Conservation (phyloP, 2,329 filamentous ascomycete species). For the Sclerotinia nivalis region DNA sequence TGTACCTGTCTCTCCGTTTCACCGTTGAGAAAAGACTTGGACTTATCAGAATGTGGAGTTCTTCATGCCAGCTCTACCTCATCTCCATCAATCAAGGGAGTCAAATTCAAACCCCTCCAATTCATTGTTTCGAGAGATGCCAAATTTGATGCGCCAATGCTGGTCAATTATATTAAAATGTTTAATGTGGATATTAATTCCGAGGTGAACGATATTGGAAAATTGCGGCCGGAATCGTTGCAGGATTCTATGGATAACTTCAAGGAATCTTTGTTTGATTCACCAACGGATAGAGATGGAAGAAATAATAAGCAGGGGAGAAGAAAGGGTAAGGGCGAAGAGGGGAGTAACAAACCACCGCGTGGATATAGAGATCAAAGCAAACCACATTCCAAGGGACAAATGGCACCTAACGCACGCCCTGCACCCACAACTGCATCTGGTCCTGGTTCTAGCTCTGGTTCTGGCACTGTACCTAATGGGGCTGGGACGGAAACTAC, state of each 20-base stretch:
- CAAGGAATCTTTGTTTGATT: slow-evolving; percentile 1
- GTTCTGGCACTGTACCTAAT: not conserved
- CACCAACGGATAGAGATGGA: not conserved
- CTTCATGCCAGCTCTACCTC: not conserved
- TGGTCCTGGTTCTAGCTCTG: not conserved
- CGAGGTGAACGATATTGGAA: slow-evolving; percentile 5
- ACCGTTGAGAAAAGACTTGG: not conserved
- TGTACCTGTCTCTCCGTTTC: slow-evolving; percentile 9
- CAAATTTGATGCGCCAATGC: not conserved
- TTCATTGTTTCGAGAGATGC: not conserved
- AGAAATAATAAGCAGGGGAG: not conserved
- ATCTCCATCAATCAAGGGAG: not conserved
- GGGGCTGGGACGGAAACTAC: not conserved
- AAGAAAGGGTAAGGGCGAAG: not conserved
- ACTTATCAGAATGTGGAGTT: not conserved
- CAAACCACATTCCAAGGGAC: not conserved
- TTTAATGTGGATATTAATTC: slow-evolving; percentile 10
- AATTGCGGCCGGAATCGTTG: not conserved
- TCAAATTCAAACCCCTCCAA: not conserved
- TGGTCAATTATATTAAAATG: slow-evolving; percentile 9
- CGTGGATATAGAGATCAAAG: not conserved
- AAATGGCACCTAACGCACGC: not conserved
- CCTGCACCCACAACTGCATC: not conserved
- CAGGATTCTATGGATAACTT: slow-evolving; percentile 9
- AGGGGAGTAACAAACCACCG: not conserved